Conservation (phyloP, 352 stramenopile genomes). For the Globisporangium emineosum region DNA sequence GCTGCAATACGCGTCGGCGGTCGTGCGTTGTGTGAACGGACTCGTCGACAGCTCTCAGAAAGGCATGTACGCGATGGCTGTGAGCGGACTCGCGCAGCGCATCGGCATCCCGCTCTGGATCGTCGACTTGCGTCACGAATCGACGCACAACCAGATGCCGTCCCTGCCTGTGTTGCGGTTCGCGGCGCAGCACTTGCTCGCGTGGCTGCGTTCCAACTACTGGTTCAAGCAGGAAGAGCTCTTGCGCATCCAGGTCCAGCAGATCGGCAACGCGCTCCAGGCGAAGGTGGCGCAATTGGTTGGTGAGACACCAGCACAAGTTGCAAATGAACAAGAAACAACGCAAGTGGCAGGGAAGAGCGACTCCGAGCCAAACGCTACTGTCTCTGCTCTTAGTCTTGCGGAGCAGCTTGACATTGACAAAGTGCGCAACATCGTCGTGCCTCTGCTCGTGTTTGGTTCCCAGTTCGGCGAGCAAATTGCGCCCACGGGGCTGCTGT, state of each 20-base stretch:
- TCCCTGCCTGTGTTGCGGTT: conserved; percentile 86
- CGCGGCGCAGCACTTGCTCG: conserved; percentile 79
- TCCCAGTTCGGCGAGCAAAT: conserved; percentile 50
- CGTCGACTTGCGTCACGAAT: conserved; percentile 92
- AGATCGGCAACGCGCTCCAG: conserved; percentile 35
- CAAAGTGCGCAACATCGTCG: conserved; percentile 50
- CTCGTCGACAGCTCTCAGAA: conserved; percentile 81
- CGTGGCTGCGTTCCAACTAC: conserved; percentile 87
- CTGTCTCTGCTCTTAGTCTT: not conserved
- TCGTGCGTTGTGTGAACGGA: conserved; percentile 84
- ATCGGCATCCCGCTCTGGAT: conserved; percentile 93
- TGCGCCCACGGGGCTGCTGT: conserved; percentile 41
- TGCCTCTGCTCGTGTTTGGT: conserved; percentile 62
- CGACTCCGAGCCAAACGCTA: not conserved
- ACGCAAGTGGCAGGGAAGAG: not conserved
- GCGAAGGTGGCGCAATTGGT: conserved; percentile 22
- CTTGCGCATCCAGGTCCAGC: conserved; percentile 45
- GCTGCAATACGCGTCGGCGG: conserved; percentile 54
- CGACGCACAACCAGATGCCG: conserved; percentile 92
- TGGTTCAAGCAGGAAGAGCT: conserved; percentile 75
- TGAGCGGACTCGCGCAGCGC: conserved; percentile 76
- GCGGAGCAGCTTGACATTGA: conserved; percentile 38
- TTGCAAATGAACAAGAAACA: not conserved
- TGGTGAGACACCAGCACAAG: not conserved
- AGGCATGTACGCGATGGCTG: conserved; percentile 66